phyloP scores from a whole-genome alignment of 371 early-diverging fungal species.

The Fennellomyces sp. region DNA sequence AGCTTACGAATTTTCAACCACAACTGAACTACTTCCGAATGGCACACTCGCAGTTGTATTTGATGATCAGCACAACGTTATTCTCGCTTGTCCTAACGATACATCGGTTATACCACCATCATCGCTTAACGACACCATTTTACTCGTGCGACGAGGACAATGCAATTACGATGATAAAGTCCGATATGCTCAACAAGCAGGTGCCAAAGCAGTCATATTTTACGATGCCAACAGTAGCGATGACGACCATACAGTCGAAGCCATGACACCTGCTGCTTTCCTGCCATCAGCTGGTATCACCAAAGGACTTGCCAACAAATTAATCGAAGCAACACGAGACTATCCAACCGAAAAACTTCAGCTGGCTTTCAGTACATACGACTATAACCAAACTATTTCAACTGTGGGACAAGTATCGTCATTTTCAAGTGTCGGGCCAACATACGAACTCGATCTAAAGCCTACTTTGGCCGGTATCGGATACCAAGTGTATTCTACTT shows the following conservation, averaged over 20 bases:
- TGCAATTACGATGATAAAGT: conserved; percentile 56
- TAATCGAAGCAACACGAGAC: conserved; percentile 10
- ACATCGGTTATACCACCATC: conserved; percentile 5
- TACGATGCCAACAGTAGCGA: conserved; percentile 30
- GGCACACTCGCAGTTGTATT: conserved; percentile 24
- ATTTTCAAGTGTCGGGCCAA: conserved; percentile 55
- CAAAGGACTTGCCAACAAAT: conserved; percentile 18
- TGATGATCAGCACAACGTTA: conserved; percentile 1
- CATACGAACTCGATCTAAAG: conserved; percentile 46
- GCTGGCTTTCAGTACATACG: conserved; percentile 5
- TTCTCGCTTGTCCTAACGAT: conserved; percentile 3
- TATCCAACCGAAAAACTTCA: neutral
- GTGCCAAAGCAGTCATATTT: conserved; percentile 58
- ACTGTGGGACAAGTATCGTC: conserved; percentile 46
- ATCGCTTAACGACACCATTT: conserved; percentile 26
- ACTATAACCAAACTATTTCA: conserved; percentile 2
- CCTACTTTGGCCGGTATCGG: conserved; percentile 72
- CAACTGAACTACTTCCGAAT: conserved; percentile 22
- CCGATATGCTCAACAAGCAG: conserved; percentile 30
- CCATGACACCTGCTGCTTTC: conserved; percentile 10
- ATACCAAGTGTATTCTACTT: conserved; percentile 73
- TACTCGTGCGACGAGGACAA: conserved; percentile 54
- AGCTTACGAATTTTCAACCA: conserved; percentile 31
- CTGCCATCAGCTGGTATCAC: conserved; percentile 49
- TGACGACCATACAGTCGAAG: conserved; percentile 7